Evolutionary conservation across 1,284 basidiomycete species (phyloP).

Genomic region (Naganishia albida): DNA sequence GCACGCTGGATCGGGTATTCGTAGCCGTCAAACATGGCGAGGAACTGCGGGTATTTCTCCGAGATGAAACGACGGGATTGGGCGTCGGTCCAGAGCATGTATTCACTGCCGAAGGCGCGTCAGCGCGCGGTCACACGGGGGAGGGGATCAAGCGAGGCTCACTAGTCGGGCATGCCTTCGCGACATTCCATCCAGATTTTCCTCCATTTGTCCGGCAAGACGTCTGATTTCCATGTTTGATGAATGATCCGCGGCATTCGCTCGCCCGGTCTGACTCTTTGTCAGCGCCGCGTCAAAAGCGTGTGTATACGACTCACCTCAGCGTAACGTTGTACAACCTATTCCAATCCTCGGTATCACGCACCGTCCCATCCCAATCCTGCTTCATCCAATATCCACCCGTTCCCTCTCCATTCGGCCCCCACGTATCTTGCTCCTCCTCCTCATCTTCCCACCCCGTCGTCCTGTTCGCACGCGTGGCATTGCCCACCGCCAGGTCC

Average conservation of each 20-base stretch:
- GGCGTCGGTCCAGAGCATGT: slow-evolving; percentile 96
- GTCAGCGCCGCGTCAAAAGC: too few relatives aligned
- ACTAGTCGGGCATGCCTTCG: slow-evolving; percentile 94
- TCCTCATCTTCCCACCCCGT: slow-evolving; percentile 23
- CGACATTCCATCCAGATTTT: slow-evolving; percentile 75
- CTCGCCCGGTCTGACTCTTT: slow-evolving; percentile 58
- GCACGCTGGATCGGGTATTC: slow-evolving; percentile 93
- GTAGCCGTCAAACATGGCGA: slow-evolving; percentile 90
- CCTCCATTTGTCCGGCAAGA: slow-evolving; percentile 80
- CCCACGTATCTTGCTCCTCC: slow-evolving; percentile 40
- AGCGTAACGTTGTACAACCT: slow-evolving; percentile 47
- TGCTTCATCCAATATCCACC: slow-evolving; percentile 51
- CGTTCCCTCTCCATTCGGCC: slow-evolving; percentile 47
- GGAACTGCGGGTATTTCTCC: slow-evolving; percentile 84
- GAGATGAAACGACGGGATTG: slow-evolving; percentile 86
- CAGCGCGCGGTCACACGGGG: slow-evolving; percentile 28
- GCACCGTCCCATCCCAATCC: slow-evolving; percentile 50
- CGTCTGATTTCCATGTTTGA: slow-evolving; percentile 96
- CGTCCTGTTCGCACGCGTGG: slow-evolving; percentile 21
- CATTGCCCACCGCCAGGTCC: slow-evolving; percentile 2
- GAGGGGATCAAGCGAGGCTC: slow-evolving; percentile 52
- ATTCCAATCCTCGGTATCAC: slow-evolving; percentile 44
- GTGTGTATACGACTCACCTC: too few relatives aligned
- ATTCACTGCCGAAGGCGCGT: slow-evolving; percentile 64
- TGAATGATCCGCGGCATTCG: slow-evolving; percentile 90